Evolutionary conservation across 2,329 filamentous ascomycete genomes (phyloP).

Genomic region (Stagonosporopsis tanaceti): DNA sequence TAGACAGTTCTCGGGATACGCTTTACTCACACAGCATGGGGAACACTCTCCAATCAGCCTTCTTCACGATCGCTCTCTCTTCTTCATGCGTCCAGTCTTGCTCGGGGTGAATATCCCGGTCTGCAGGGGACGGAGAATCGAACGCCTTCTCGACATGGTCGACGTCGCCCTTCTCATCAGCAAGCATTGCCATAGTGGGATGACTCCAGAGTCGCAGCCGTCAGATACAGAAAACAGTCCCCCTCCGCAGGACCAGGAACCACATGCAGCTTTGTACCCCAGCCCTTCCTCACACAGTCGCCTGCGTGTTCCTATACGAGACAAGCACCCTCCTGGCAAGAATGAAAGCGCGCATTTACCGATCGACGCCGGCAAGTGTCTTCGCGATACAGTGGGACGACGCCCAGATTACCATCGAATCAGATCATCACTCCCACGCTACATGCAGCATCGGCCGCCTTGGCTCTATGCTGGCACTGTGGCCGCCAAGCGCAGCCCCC

Average conservation of each 20-base stretch:
- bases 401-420: slow-evolving; percentile 1
- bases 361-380: background rate
- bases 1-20: background rate
- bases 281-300: background rate
- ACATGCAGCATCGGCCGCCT: slow-evolving; percentile 8
- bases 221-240: background rate
- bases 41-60: slow-evolving; percentile 43
- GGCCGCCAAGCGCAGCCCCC: slow-evolving; percentile 14
- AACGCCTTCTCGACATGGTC: slow-evolving; percentile 25
- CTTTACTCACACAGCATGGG: slow-evolving; percentile 38
- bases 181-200: slow-evolving; percentile 3
- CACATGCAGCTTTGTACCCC: slow-evolving; percentile 2
- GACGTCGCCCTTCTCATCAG: slow-evolving; percentile 22
- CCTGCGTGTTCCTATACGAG: slow-evolving; percentile 1
- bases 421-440: background rate
- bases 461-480: slow-evolving; percentile 9
- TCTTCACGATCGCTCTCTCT: slow-evolving; percentile 39
- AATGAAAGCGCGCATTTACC: slow-evolving; percentile 1
- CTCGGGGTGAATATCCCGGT: slow-evolving; percentile 15
- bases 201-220: background rate
- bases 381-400: background rate
- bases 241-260: background rate
- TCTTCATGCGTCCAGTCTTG: slow-evolving; percentile 44
- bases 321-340: background rate
- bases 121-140: background rate